phyloP scores from a whole-genome alignment of 306 rosid genomes.

The Begonia fuchsioides region DNA sequence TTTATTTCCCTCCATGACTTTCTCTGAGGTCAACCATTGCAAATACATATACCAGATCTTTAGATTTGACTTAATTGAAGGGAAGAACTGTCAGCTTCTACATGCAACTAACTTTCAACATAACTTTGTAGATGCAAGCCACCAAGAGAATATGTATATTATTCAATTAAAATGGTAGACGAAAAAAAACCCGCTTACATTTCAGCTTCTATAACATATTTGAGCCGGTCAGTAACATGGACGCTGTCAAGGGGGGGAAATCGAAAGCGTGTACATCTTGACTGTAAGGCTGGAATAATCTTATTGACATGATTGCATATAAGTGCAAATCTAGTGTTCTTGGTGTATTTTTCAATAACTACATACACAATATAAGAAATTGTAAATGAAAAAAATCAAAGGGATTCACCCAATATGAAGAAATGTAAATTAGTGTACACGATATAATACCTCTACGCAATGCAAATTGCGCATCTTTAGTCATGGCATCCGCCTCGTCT shows the following conservation, averaged over 20 bases:
- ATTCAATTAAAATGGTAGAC: too few species aligned
- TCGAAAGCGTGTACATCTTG: conserved; percentile 92
- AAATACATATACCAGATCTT: too few species aligned
- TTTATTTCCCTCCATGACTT: too few species aligned
- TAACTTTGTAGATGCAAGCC: too few species aligned
- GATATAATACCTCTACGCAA: conserved; percentile 80
- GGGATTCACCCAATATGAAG: conserved; percentile 4
- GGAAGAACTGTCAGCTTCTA: too few species aligned
- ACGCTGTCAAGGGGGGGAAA: conserved; percentile 90
- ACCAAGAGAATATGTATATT: too few species aligned
- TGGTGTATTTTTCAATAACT: conserved; percentile 94
- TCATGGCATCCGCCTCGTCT: conserved; percentile 99
- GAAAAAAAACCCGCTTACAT: conserved; percentile 19
- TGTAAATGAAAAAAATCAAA: neutral
- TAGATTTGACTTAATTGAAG: too few species aligned
- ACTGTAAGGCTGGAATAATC: conserved; percentile 88
- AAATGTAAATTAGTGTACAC: too few species aligned
- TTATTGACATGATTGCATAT: conserved; percentile 87
- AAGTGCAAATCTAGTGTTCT: conserved; percentile 76
- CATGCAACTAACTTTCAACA: too few species aligned
- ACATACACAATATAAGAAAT: conserved; percentile 10
- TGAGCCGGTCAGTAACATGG: conserved; percentile 74
- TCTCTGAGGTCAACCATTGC: too few species aligned
- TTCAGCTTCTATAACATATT: conserved; percentile 71
- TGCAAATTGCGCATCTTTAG: conserved; percentile 95